Conservation (phyloP, 106 monocot species). For the Narthecium ossifragum region DNA sequence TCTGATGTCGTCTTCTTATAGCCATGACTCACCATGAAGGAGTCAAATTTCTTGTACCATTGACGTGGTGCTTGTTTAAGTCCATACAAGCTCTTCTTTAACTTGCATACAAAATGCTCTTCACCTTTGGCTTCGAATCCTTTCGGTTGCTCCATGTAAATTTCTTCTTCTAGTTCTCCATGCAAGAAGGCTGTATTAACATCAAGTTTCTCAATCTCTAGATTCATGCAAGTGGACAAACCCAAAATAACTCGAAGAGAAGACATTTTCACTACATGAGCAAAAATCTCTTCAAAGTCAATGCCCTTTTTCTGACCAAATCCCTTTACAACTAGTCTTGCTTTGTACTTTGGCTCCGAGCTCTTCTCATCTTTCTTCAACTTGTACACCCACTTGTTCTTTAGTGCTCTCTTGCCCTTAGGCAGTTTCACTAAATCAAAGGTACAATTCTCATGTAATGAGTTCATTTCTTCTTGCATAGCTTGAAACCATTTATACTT, state of each 20-base stretch:
- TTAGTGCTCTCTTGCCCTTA: background rate
- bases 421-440: background rate
- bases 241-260: background rate
- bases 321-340: background rate
- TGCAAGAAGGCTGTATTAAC: background rate
- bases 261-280: background rate
- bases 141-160: background rate
- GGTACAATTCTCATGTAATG: background rate
- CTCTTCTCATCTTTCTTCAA: background rate
- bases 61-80: background rate
- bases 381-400: background rate
- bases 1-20: background rate
- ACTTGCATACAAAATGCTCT: background rate
- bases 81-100: background rate
- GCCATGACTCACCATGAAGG: background rate
- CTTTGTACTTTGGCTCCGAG: background rate
- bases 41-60: background rate
- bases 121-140: background rate
- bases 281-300: conserved; percentile 4
- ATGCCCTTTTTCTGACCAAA: background rate
- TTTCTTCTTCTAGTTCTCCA: background rate
- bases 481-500: background rate
- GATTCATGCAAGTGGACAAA: background rate
- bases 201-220: background rate
- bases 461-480: background rate